A percentile compares a stretch with the other conserved stretches of the same genome.
Evolutionary conservation across 139 green algal species (phyloP).

Genomic region (Chlamydomonas sp.): DNA sequence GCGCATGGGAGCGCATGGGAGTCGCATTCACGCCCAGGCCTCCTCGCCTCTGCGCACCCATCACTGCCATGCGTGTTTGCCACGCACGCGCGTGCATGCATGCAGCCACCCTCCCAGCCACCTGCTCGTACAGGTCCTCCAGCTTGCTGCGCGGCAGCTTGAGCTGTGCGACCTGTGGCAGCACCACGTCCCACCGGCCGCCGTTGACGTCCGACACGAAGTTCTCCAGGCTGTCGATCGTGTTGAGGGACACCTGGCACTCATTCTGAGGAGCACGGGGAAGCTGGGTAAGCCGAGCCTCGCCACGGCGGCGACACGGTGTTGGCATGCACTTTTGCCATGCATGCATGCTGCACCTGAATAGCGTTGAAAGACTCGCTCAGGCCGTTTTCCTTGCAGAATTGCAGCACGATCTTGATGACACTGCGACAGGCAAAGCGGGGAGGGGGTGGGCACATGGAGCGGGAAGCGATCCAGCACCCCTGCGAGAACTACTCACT

Average conservation of each 20-base stretch:
- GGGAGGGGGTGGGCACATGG: not conserved
- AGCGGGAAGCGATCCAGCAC: not conserved
- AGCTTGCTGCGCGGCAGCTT: conserved; percentile 82
- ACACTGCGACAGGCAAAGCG: conserved; percentile 53
- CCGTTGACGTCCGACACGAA: conserved; percentile 84
- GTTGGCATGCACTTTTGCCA: not conserved
- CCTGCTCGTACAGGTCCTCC: conserved; percentile 92
- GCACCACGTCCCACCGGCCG: conserved; percentile 84
- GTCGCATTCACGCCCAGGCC: no score
- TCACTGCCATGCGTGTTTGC: no score
- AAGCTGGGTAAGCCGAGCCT: not conserved
- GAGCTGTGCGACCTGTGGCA: conserved; percentile 74
- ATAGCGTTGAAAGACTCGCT: conserved; percentile 79
- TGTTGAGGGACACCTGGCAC: conserved; percentile 90
- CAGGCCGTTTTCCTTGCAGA: conserved; percentile 92
- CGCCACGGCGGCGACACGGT: no score
- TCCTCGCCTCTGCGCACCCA: no score
- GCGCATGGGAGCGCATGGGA: not conserved
- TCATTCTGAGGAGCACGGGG: conserved; percentile 65
- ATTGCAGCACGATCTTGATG: conserved; percentile 96
- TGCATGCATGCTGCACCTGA: conserved; percentile 45
- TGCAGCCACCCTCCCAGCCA: no score
- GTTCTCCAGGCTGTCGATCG: conserved; percentile 82
- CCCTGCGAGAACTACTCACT: conserved; percentile 44
- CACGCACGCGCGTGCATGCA: no score